phyloP scores from a whole-genome alignment of 495 filamentous ascomycete genomes.

The Talaromyces trachyspermus region DNA sequence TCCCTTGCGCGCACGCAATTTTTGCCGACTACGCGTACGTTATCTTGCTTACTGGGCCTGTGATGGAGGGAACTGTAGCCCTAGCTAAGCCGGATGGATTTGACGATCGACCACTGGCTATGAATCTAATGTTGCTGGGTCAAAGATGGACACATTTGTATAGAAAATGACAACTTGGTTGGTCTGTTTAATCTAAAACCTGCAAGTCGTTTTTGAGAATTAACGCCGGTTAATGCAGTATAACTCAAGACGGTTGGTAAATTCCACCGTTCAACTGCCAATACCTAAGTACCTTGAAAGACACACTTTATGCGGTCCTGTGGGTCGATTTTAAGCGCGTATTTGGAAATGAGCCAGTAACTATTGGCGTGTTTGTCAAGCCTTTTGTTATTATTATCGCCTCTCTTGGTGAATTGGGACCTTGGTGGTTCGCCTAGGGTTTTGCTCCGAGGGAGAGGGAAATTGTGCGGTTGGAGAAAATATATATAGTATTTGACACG shows the following conservation, averaged over 20 bases:
- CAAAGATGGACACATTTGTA: not conserved
- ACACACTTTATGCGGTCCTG: too few relatives aligned
- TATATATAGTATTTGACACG: too few relatives aligned
- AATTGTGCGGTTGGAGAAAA: not conserved
- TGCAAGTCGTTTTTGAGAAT: too few relatives aligned
- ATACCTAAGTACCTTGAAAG: not conserved
- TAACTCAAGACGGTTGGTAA: too few relatives aligned
- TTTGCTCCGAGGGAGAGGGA: not conserved
- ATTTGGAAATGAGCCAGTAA: not conserved
- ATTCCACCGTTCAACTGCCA: too few relatives aligned
- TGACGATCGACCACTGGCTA: not conserved
- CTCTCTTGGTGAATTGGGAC: not conserved
- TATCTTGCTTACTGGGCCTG: not conserved
- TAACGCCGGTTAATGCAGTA: too few relatives aligned
- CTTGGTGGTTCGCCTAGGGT: conserved; percentile 1
- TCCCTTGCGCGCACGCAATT: not conserved
- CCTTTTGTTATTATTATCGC: not conserved
- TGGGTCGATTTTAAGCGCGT: not conserved
- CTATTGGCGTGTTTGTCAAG: not conserved
- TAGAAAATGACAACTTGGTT: not conserved
- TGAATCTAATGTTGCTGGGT: not conserved
- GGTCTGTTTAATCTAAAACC: too few relatives aligned
- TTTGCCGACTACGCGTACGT: conserved; percentile 1
- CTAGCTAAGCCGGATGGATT: not conserved
- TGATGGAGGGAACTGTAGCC: too few relatives aligned